Evolutionary conservation across 2,329 filamentous ascomycete genomes (phyloP).

Genomic region (Botryotinia convoluta): DNA sequence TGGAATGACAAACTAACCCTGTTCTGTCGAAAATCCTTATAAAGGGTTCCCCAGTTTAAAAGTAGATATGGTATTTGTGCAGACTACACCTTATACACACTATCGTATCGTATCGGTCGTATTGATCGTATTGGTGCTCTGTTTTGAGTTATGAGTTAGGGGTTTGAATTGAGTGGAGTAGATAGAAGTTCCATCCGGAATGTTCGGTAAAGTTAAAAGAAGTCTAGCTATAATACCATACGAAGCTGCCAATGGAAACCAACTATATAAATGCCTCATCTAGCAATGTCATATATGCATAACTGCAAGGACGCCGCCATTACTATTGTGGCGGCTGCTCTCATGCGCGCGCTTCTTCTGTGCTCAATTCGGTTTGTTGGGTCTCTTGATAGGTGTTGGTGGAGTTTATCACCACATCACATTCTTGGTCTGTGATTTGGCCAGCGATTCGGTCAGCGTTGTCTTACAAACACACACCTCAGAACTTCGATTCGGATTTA

Average conservation of each 20-base stretch:
- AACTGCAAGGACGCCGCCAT: neutral
- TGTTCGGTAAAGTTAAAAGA: neutral
- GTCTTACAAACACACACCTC: neutral
- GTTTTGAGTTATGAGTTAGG: neutral
- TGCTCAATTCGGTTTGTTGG: neutral
- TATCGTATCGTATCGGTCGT: neutral
- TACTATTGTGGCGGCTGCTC: neutral
- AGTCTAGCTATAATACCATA: neutral
- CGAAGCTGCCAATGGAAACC: neutral
- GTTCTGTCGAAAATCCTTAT: neutral
- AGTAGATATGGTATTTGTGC: neutral
- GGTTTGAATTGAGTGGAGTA: neutral
- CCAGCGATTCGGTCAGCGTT: neutral
- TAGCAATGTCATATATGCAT: neutral
- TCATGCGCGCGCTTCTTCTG: neutral
- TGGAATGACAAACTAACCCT: neutral
- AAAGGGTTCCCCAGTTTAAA: neutral
- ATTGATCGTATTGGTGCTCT: neutral
- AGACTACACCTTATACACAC: neutral
- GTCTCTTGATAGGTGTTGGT: neutral
- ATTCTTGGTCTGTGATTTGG: neutral
- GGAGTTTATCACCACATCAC: neutral
- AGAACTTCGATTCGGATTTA: neutral
- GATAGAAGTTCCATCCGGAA: neutral
- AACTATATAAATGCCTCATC: neutral